Percentiles rank a stretch among this genome's conserved stretches.
These are phyloP conservation scores for Phaeophleospora eucalypticola DNA, from an alignment of 2,329 filamentous ascomycete species.

Conservation along the genomic window DNA sequence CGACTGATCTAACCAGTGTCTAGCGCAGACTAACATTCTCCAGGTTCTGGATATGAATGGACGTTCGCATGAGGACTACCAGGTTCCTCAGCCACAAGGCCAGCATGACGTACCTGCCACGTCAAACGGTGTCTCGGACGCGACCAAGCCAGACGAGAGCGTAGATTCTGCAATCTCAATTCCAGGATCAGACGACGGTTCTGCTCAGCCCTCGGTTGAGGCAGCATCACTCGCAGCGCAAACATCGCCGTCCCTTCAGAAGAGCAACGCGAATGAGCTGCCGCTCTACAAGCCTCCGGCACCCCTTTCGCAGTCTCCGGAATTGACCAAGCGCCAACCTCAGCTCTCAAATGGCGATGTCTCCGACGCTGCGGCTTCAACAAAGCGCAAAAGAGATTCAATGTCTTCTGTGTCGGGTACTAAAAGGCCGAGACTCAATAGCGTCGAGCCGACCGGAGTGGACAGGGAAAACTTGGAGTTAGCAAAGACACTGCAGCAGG, in stretches of 20 bases:
- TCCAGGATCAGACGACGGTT: slow-evolving; percentile 19
- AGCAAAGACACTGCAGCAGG: slow-evolving; percentile 19
- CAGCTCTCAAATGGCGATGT: slow-evolving; percentile 10
- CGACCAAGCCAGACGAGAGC: slow-evolving; percentile 25
- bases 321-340: slow-evolving; percentile 23
- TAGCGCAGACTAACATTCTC: not conserved
- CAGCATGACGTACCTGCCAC: slow-evolving; percentile 12
- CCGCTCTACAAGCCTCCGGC: slow-evolving; percentile 30
- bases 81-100: slow-evolving; percentile 2
- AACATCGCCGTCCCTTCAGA: slow-evolving; percentile 11
- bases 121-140: slow-evolving; percentile 9
- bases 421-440: slow-evolving; percentile 10
- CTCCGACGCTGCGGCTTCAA: slow-evolving; percentile 4
- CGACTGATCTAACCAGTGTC: not conserved
- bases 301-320: slow-evolving; percentile 28
- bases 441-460: not conserved
- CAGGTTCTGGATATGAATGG: slow-evolving; percentile 35
- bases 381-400: slow-evolving; percentile 24
- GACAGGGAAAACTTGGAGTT: slow-evolving; percentile 13
- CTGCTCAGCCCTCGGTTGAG: no score
- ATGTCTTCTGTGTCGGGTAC: slow-evolving; percentile 11
- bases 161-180: slow-evolving; percentile 31
- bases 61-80: slow-evolving; percentile 18
- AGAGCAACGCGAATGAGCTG: slow-evolving; percentile 14
- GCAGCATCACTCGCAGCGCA: slow-evolving; percentile 1